Conservation (phyloP, 768 basidiomycete genomes). For the Lepiota brunneoincarnata region DNA sequence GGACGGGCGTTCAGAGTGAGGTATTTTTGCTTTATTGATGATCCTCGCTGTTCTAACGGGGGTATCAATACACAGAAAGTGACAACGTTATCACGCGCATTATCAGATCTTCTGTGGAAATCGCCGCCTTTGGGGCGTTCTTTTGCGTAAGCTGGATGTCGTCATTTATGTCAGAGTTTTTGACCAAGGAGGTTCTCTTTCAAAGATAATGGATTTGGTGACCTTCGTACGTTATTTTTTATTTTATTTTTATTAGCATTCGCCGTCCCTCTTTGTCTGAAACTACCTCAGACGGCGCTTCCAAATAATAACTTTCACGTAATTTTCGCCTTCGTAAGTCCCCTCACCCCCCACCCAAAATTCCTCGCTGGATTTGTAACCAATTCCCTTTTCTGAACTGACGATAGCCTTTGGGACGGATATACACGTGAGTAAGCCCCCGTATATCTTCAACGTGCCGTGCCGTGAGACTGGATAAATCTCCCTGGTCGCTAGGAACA, state of each 20-base stretch:
- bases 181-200: not conserved
- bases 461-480: not conserved
- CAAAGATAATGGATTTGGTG: slow-evolving; percentile 27
- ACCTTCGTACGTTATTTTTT: slow-evolving; percentile 19
- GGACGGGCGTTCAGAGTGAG: slow-evolving; percentile 23
- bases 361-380: not conserved
- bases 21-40: not conserved
- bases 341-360: not conserved
- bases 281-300: slow-evolving; percentile 17
- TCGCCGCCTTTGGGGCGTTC: slow-evolving; percentile 26
- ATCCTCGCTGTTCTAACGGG: not conserved
- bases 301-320: slow-evolving; percentile 27
- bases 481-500: slow-evolving; percentile 19
- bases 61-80: slow-evolving; percentile 18
- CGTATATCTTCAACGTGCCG: not conserved
- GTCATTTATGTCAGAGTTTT: not conserved
- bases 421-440: slow-evolving; percentile 25
- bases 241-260: not conserved
- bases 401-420: slow-evolving; percentile 24
- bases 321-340: slow-evolving; percentile 29
- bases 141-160: slow-evolving; percentile 25
- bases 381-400: not conserved
- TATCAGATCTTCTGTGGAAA: slow-evolving; percentile 26
- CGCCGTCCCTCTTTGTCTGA: not conserved
- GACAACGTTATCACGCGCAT: slow-evolving; percentile 26